Base-by-base conservation (phyloP, 306 rosid genomes). In the Argentina anserina region DNA sequence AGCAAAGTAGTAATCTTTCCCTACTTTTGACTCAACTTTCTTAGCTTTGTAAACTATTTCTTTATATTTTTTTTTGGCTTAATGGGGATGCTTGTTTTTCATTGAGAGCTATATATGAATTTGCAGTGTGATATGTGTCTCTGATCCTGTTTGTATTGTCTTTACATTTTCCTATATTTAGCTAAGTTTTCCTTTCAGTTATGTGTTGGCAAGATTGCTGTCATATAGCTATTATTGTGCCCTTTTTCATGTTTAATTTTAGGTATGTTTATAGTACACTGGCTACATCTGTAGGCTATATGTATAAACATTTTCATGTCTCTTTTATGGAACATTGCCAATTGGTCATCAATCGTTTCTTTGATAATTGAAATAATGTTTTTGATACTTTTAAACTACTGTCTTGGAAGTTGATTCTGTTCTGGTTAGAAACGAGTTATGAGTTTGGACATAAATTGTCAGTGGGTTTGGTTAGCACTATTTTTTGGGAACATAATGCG, bases 11-110 rank as follows among this genome's bases (percentile, higher is more conserved):
- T 31, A 43, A 79, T 71, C 67, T 80, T 75, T 86, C 80, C 72
- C 39, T 53, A 41, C 81, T 72, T 72, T 88, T 91, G 89, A 91
- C 95, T 88, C 17, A 60, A 49, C 89, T 81, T 74, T 87, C 78
- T 60, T 79, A 36, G 59, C 72, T 74, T 76, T 71, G 45, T 60
- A 17, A 29, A 29, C 65, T 60, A 31, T 33, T 15, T 11, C 3
- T 17, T 2, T 13, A 6, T 29, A 6, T 15, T 26, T 55, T 12
- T 55, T 55, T 61, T 17, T 56, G 62, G 62, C 8, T 29, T 59
- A 13, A n/a, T 23, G 34, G 37, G 37, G 36, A 12, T 28, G 37
- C 25, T 5, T 33, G n/a, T n/a, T 33, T 31, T 61, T 7, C 33
- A 46, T 10, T 67, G 29, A 60, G 78, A 47, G 67, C n/a, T 41